Percentiles rank a stretch among this genome's conserved stretches.
These are phyloP conservation scores for Posidonia oceanica DNA, from an alignment of 116 monocot species.

Conservation along the genomic window DNA sequence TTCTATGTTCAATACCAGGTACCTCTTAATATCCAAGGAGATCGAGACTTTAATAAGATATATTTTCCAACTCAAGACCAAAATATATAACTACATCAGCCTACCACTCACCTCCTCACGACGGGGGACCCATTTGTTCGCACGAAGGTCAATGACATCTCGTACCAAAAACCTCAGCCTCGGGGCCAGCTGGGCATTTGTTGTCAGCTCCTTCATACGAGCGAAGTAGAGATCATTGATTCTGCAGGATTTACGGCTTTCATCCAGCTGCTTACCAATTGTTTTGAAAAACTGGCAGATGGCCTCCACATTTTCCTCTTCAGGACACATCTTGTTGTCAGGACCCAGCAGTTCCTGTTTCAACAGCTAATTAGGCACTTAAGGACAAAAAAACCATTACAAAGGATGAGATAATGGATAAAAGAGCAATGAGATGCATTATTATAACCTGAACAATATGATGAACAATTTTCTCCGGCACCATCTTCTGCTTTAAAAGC, in stretches of 20 bases:
- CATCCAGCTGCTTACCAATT: conserved; percentile 93
- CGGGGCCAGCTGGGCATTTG: conserved; percentile 50
- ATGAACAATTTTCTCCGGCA: conserved; percentile 79
- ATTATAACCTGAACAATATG: conserved; percentile 77
- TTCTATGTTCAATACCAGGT: no score
- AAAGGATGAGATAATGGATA: neutral
- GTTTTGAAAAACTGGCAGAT: conserved; percentile 94
- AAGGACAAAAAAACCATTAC: neutral
- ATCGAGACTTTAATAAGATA: no score
- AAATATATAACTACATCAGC: no score
- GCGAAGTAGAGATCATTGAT: conserved; percentile 73
- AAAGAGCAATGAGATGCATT: neutral
- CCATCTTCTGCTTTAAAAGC: conserved; percentile 90
- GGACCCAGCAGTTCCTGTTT: conserved; percentile 55
- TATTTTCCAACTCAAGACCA: no score
- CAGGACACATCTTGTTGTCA: conserved; percentile 49
- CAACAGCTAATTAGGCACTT: neutral
- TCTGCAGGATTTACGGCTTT: conserved; percentile 45
- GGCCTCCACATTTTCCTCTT: conserved; percentile 90
- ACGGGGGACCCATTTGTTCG: conserved; percentile 88
- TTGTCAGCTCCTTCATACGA: conserved; percentile 60
- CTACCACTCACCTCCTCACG: conserved; percentile 77
- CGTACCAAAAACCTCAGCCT: conserved; percentile 80
- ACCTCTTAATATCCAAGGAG: no score
- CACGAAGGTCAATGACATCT: conserved; percentile 72